Percentiles rank a stretch among this genome's conserved stretches.
Conservation (phyloP, 192 early-diverging fungal genomes). For the Linnemannia elongata region DNA sequence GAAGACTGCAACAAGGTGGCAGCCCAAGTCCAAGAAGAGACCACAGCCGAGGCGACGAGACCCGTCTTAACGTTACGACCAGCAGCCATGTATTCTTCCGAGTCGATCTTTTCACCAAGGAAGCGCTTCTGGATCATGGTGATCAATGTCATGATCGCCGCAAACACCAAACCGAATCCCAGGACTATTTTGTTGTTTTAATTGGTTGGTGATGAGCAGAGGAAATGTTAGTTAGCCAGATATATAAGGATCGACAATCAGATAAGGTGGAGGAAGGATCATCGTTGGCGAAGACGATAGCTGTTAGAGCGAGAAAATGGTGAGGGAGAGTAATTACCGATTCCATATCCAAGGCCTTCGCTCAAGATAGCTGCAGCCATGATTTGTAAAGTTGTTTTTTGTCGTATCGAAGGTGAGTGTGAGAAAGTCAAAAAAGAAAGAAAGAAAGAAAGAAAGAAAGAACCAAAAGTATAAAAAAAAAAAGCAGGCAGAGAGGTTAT, state of each 20-base stretch:
- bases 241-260: background rate
- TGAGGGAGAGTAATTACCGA: constrained; percentile 27
- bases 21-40: constrained; percentile 78
- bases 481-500: no score
- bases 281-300: background rate
- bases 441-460: background rate
- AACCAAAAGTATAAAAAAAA: no score
- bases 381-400: background rate
- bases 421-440: background rate
- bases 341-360: constrained; percentile 55
- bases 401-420: background rate
- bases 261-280: no score
- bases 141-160: constrained; percentile 71
- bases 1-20: constrained; percentile 79
- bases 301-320: background rate
- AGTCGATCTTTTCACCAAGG: constrained; percentile 71
- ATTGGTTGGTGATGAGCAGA: background rate
- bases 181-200: constrained; percentile 24
- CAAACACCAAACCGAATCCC: constrained; percentile 68
- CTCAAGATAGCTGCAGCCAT: constrained; percentile 37
- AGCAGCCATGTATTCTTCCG: constrained; percentile 82
- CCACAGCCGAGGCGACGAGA: constrained; percentile 76
- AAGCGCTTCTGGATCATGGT: constrained; percentile 76
- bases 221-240: background rate
- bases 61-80: constrained; percentile 76